Evolutionary conservation across 768 basidiomycete genomes (phyloP), one percentile per base, ranked within the genome.

Genomic region (Kwoniella europaea): DNA sequence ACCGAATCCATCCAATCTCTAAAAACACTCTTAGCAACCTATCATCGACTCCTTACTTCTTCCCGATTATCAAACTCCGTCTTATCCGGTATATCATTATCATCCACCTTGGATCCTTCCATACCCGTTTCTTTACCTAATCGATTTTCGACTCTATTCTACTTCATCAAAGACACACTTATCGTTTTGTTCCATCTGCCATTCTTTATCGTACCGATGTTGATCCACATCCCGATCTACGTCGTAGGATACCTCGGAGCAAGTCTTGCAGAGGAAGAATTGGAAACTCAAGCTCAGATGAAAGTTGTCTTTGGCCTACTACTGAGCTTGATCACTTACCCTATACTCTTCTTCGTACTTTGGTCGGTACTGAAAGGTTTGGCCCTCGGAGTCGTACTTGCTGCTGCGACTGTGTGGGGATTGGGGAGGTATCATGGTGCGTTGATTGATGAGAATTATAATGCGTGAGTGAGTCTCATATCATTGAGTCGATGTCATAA

Each of bases 241-340:
- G 84, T 90, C 70, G 89, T 96, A 86, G 91, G 89, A 13, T 87
- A 90, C 41, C 77, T 90, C 63, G 93, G 92, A 56, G 91, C 91
- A 20, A 85, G 88, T 57, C 85, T 96, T 46, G 89, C 88, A 44
- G 87, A 91, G 77, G 89, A 93, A 71, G 94, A 98, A 81, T 91
- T 98, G 83, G 96, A 98, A 82, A 91, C 93, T 12, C 91, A 93
- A 83, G 97, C 96, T 55, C 95, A 98, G 86, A 98, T 93, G 86
- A 99, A 99, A 86, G 82, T 97, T 56, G 90, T 92, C 13, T 90
- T 96, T 76, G 94, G 94, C 1, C 75, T 88, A 29, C 77, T 96
- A 44, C 83, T 97, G 64, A 88, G 91, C 50, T 84, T 91, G 68
- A 78, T 92, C 73, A 90, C 91, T 54, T 97, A 98, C 85, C 90